These are phyloP conservation scores for Candida tibetensis DNA, from an alignment of 805 yeast species.

Conservation along the genomic window DNA sequence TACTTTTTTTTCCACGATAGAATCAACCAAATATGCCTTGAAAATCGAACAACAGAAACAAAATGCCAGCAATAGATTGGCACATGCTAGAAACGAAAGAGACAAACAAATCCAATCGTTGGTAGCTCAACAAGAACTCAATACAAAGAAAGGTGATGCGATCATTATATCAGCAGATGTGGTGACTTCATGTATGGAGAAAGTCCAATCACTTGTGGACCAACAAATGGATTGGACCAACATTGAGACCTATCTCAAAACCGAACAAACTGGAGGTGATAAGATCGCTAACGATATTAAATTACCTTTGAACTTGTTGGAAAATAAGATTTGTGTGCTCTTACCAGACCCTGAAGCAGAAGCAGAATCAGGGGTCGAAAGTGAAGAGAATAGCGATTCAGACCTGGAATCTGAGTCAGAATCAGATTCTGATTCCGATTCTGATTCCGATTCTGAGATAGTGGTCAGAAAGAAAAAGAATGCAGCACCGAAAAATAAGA, in stretches of 20 bases:
- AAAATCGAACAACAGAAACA: constrained; percentile 72
- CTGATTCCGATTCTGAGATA: constrained; percentile 23
- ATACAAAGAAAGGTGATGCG: constrained; percentile 67
- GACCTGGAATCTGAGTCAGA: constrained; percentile 38
- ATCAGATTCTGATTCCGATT: constrained; percentile 25
- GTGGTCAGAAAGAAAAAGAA: constrained; percentile 9
- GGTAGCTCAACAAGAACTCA: constrained; percentile 57
- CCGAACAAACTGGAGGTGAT: constrained; percentile 68
- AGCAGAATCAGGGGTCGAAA: constrained; percentile 10
- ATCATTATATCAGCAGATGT: constrained; percentile 66
- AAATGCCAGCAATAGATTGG: constrained; percentile 71
- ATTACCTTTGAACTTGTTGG: constrained; percentile 65
- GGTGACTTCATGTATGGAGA: constrained; percentile 68
- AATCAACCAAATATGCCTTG: constrained; percentile 73
- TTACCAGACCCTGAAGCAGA: constrained; percentile 49
- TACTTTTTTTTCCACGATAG: constrained; percentile 77
- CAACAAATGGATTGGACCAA: constrained; percentile 95
- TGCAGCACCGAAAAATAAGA: constrained; percentile 4
- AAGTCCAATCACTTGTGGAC: constrained; percentile 63
- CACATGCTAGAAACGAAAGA: constrained; percentile 73
- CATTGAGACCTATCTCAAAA: constrained; percentile 69
- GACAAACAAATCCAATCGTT: constrained; percentile 65
- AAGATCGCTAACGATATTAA: constrained; percentile 59
- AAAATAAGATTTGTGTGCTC: constrained; percentile 59
- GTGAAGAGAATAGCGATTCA: constrained; percentile 17